A percentile compares a stretch with the other conserved stretches of the same genome.
Evolutionary conservation across 768 basidiomycete genomes (phyloP).

Genomic region (Boletus rubescentipes): DNA sequence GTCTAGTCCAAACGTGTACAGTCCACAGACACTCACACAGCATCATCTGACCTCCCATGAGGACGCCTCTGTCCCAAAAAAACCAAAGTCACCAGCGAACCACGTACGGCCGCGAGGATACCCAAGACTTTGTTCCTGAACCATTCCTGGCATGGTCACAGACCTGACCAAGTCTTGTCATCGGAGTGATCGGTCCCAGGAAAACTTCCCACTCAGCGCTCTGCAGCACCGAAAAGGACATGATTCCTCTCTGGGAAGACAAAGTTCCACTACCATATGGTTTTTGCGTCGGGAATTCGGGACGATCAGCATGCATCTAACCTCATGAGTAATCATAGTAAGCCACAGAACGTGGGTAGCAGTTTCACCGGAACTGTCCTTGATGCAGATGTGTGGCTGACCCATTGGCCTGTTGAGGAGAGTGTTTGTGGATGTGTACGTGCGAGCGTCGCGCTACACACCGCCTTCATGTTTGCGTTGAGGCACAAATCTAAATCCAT

Average conservation of each 20-base stretch:
- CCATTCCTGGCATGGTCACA: background rate
- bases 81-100: background rate
- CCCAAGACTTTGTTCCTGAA: constrained; percentile 7
- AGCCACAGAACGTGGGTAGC: background rate
- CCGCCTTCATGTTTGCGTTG: background rate
- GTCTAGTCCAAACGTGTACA: background rate
- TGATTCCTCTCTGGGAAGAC: background rate
- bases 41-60: constrained; percentile 16
- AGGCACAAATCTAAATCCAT: background rate
- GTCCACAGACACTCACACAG: background rate
- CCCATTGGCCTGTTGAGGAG: too few relatives aligned
- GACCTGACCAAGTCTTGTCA: too few relatives aligned
- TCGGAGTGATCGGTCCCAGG: constrained; percentile 6
- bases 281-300: background rate
- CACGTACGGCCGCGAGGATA: background rate
- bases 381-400: background rate
- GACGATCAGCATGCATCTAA: background rate
- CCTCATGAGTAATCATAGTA: background rate
- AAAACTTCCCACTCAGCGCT: background rate
- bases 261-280: constrained; percentile 10
- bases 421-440: constrained; percentile 9
- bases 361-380: background rate
- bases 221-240: constrained; percentile 6
- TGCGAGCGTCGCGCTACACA: background rate
- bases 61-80: background rate